A percentile compares a stretch with the other conserved stretches of the same genome.
Conservation (phyloP, 768 basidiomycete species). For the Nidula microcarpa region DNA sequence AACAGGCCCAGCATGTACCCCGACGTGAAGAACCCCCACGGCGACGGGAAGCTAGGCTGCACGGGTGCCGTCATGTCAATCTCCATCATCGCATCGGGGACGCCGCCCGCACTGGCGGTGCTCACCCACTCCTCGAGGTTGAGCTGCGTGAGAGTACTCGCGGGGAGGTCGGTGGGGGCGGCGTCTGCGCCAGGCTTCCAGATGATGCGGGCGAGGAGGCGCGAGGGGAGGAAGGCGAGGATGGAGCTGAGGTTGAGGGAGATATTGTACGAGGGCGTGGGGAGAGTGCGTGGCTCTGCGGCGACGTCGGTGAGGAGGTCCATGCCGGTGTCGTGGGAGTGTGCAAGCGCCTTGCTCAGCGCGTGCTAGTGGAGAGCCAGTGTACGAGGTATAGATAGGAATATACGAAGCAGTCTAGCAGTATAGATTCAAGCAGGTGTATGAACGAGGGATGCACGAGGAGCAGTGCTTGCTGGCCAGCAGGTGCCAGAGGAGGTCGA, state of each 20-base stretch:
- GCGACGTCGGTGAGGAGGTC: not conserved
- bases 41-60: slow-evolving; percentile 42
- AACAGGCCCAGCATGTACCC: slow-evolving; percentile 68
- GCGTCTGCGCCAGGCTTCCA: slow-evolving; percentile 24
- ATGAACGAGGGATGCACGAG: too few relatives aligned
- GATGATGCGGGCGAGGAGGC: slow-evolving; percentile 36
- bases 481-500: too few relatives aligned
- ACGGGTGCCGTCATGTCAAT: not conserved
- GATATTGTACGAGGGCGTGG: not conserved
- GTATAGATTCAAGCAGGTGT: too few relatives aligned
- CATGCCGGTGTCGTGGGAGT: too few relatives aligned
- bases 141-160: not conserved
- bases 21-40: slow-evolving; percentile 72
- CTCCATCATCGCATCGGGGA: not conserved
- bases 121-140: not conserved
- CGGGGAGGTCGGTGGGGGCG: not conserved
- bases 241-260: slow-evolving; percentile 1
- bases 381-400: not conserved
- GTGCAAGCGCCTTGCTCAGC: too few relatives aligned
- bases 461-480: too few relatives aligned
- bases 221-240: slow-evolving; percentile 20
- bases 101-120: not conserved
- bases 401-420: too few relatives aligned
- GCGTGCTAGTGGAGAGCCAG: too few relatives aligned
- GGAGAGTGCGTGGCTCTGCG: not conserved